A percentile compares a stretch with the other conserved stretches of the same genome.
These are phyloP conservation scores for Nelumbo lutea DNA, from an alignment of 164 flowering plant species.

Conservation along the genomic window DNA sequence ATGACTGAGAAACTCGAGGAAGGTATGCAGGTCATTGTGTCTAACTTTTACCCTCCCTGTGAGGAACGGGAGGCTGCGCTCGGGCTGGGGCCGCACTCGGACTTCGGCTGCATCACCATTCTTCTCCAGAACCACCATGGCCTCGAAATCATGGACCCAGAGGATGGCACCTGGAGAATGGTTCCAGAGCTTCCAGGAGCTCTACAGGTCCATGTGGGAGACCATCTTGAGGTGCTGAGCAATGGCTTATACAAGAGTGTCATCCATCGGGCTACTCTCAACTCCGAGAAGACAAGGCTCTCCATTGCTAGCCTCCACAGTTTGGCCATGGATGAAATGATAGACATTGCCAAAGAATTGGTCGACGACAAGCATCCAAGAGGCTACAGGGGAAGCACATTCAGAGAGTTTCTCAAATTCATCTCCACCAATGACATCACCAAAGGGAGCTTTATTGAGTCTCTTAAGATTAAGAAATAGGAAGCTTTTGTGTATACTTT, in stretches of 20 bases:
- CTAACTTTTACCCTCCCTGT: conserved; percentile 53
- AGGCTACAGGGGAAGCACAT: conserved; percentile 36
- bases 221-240: conserved; percentile 53
- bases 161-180: conserved; percentile 25
- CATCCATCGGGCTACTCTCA: conserved; percentile 40
- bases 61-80: conserved; percentile 32
- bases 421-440: conserved; percentile 33
- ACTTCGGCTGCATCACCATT: conserved; percentile 44
- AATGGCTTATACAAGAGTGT: conserved; percentile 49
- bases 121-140: conserved; percentile 44
- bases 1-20: conserved; percentile 24
- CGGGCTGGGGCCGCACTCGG: conserved; percentile 60
- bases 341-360: conserved; percentile 35
- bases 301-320: conserved; percentile 47
- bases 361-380: conserved; percentile 32
- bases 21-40: conserved; percentile 46
- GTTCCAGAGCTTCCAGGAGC: conserved; percentile 32
- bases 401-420: conserved; percentile 44
- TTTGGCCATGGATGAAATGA: conserved; percentile 36
- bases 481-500: too few relatives aligned
- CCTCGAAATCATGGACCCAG: conserved; percentile 30
- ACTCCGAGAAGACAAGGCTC: conserved; percentile 24
- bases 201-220: conserved; percentile 46
- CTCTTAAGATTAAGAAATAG: conserved; percentile 19
- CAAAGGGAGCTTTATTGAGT: conserved; percentile 35